phyloP scores from a whole-genome alignment of 1,284 basidiomycete genomes.

The Kwoniella shivajii region DNA sequence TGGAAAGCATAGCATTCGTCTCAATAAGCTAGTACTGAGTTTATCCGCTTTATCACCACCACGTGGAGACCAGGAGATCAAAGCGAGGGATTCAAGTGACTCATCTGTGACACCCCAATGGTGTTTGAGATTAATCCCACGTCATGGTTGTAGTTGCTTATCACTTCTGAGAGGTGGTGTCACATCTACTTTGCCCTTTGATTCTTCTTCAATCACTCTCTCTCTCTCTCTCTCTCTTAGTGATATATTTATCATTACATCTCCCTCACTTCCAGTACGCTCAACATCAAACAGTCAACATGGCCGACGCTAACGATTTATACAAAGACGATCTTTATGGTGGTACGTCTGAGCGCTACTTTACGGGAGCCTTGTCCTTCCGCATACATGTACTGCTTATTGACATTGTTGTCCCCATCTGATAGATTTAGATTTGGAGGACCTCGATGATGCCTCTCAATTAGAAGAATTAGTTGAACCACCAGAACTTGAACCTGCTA shows the following conservation, averaged over 20 bases:
- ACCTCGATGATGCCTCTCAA: slow-evolving; percentile 43
- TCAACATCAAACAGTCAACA: slow-evolving; percentile 17
- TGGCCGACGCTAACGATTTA: slow-evolving; percentile 48
- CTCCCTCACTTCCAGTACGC: not conserved
- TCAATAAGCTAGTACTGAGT: too few relatives aligned
- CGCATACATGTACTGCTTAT: too few relatives aligned
- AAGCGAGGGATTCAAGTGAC: not conserved
- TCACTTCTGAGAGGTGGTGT: too few relatives aligned
- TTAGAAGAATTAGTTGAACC: slow-evolving; percentile 46
- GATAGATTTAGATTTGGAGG: slow-evolving; percentile 44
- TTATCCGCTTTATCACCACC: not conserved
- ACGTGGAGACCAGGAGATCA: not conserved
- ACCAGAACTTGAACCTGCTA: slow-evolving; percentile 26
- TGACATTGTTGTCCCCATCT: not conserved
- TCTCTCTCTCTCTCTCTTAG: not conserved
- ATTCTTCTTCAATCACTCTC: not conserved
- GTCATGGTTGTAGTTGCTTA: too few relatives aligned
- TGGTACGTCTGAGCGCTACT: slow-evolving; percentile 26
- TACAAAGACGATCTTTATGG: slow-evolving; percentile 48
- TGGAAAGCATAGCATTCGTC: slow-evolving; percentile 1
- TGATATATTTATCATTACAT: not conserved
- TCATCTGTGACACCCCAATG: too few relatives aligned
- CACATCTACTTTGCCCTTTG: too few relatives aligned
- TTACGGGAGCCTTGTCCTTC: not conserved
- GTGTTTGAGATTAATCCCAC: too few relatives aligned